A percentile compares a stretch with the other conserved stretches of the same genome.
Evolutionary conservation across 2,329 filamentous ascomycete species (phyloP).

Genomic region (Ceratocystis diversiconidia): DNA sequence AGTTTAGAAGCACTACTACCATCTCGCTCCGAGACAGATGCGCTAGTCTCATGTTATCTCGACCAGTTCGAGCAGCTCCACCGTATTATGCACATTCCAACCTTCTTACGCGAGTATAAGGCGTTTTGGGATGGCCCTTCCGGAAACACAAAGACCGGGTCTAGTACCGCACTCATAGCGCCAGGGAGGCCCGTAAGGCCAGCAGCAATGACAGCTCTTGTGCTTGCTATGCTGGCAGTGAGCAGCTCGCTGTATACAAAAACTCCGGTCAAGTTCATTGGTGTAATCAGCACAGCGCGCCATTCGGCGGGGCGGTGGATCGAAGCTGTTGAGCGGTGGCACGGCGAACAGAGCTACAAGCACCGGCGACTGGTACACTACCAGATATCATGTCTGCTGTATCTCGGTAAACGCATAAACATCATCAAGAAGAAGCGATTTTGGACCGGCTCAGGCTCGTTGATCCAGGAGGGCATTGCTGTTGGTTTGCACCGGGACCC

Average conservation of each 20-base stretch:
- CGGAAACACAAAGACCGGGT: conserved; percentile 16
- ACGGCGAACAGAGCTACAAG: conserved; percentile 43
- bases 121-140: conserved; percentile 37
- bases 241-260: conserved; percentile 43
- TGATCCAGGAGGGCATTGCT: conserved; percentile 44
- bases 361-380: conserved; percentile 46
- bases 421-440: conserved; percentile 51
- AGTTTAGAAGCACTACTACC: conserved; percentile 38
- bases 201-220: conserved; percentile 41
- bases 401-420: conserved; percentile 47
- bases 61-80: conserved; percentile 43
- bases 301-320: conserved; percentile 43
- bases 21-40: conserved; percentile 34
- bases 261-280: conserved; percentile 39
- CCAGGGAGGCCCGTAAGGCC: conserved; percentile 26
- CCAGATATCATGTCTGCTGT: conserved; percentile 45
- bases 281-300: conserved; percentile 41
- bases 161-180: neutral
- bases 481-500: conserved; percentile 47
- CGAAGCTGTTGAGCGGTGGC: conserved; percentile 41
- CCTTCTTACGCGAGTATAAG: conserved; percentile 41
- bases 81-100: conserved; percentile 45
- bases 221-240: conserved; percentile 47
- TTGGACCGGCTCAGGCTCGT: conserved; percentile 42
- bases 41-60: conserved; percentile 36